Conservation (phyloP, 106 monocot species). For the Dioscorea alata region DNA sequence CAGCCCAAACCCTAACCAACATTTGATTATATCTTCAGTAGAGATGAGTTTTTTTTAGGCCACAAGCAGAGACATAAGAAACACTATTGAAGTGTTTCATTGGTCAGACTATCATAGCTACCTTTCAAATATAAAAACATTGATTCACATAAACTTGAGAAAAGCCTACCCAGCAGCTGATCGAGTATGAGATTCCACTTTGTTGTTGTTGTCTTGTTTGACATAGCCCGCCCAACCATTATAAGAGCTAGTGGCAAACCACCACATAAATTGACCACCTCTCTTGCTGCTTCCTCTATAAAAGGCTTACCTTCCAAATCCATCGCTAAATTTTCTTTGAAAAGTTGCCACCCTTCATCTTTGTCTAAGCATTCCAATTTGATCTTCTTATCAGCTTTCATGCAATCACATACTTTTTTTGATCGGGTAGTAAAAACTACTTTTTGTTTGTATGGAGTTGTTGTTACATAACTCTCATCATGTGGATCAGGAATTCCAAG, state of each 20-base stretch:
- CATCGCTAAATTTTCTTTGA: background rate
- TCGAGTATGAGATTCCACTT: background rate
- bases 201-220: background rate
- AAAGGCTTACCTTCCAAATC: background rate
- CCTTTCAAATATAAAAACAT: constrained; percentile 1
- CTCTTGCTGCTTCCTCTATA: background rate
- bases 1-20: constrained; percentile 15
- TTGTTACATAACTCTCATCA: background rate
- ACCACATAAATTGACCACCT: constrained; percentile 1
- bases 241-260: constrained; percentile 11
- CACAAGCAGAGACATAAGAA: constrained; percentile 23
- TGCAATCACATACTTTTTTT: background rate
- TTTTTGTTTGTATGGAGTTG: background rate
- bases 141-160: background rate
- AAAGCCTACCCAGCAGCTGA: background rate
- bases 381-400: background rate
- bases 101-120: constrained; percentile 14
- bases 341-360: constrained; percentile 1
- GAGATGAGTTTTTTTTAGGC: constrained; percentile 14
- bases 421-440: constrained; percentile 7
- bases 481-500: no score
- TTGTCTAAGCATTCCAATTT: background rate
- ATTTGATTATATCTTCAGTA: constrained; percentile 11
- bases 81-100: constrained; percentile 4
- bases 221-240: constrained; percentile 1